Evolutionary conservation across 192 early-diverging fungal species (phyloP), one percentile per base, ranked within the genome.

Genomic region (Jimgerdemannia flammicorona): DNA sequence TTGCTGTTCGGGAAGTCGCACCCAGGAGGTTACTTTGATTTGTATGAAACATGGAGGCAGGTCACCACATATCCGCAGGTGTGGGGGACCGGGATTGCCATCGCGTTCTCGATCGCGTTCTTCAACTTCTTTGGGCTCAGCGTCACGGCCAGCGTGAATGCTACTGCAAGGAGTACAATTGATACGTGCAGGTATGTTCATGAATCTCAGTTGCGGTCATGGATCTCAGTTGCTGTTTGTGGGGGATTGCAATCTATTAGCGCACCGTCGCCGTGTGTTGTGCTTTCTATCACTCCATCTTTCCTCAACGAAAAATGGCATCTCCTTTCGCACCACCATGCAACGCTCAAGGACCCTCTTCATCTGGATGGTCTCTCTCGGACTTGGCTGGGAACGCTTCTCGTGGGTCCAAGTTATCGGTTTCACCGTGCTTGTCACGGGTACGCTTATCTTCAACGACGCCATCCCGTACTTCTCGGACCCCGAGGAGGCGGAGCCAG

Each of bases 81-180:
- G 19, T 94, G 92, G 93, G 79, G 87, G 65, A 85, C 91, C 17
- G 89, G 87, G 43, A 89, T 98, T 64, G 91, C 91, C 41, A 95
- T 96, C 78, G 90, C 93, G 80, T 90, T 95, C 72, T 94, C 92
- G 3, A 98, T 98, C 77, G 94, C 95, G n/a, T 91, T 93, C 64
- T 98, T 97, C 88, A 98, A 99, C 84, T 97, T 92, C 86, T 97
- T 95, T 80, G 97, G 97, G 4, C 88, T 99, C 39, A 90, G 90
- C 3, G 95, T 99, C 40, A 99, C 97, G 3, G 85, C 89, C 49
- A 91, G 84, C 44, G 84, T 98, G 65, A 92, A 90, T 43, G 96
- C 97, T 64, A 99, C 97, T 3, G 89, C 93, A 19, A 86, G 97
- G n/a, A 92, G 90, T 9, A 99, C 96, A 0, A 98, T 99, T 70